Conservation (phyloP, 345 rosid species). For the Hypericum androsaemum region DNA sequence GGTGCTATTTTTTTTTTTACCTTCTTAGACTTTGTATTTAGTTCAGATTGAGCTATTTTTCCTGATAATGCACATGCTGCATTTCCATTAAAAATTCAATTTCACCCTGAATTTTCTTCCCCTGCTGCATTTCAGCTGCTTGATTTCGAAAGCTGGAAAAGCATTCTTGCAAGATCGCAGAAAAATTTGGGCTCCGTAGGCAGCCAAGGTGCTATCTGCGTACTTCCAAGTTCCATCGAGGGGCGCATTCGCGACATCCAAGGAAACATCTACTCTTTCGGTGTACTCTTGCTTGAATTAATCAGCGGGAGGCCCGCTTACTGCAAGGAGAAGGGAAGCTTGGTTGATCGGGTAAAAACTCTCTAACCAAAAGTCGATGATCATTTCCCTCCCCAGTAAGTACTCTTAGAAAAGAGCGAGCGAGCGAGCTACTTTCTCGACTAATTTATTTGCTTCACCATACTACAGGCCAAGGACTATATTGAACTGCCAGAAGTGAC, state of each 20-base stretch:
- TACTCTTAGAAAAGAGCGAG: background rate
- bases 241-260: constrained; percentile 65
- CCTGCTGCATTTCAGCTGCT: constrained; percentile 67
- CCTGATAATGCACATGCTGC: no score
- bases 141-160: constrained; percentile 96
- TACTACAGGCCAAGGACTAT: constrained; percentile 72
- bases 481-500: constrained; percentile 69
- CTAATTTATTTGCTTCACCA: background rate
- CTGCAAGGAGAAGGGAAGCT: constrained; percentile 80
- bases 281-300: constrained; percentile 75
- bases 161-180: constrained; percentile 77
- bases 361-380: background rate
- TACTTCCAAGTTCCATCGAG: constrained; percentile 68
- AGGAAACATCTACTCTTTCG: constrained; percentile 84
- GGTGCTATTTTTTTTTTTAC: constrained; percentile 27
- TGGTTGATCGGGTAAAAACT: constrained; percentile 80
- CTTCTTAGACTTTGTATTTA: no score
- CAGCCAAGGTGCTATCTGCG: constrained; percentile 67
- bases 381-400: background rate
- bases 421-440: background rate
- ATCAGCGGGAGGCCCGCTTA: constrained; percentile 84
- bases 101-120: no score
- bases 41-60: no score
- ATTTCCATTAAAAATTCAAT: no score
- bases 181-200: constrained; percentile 67